These are phyloP conservation scores for Stemphylium lycopersici DNA, from an alignment of 2,329 filamentous ascomycete genomes.

Conservation along the genomic window DNA sequence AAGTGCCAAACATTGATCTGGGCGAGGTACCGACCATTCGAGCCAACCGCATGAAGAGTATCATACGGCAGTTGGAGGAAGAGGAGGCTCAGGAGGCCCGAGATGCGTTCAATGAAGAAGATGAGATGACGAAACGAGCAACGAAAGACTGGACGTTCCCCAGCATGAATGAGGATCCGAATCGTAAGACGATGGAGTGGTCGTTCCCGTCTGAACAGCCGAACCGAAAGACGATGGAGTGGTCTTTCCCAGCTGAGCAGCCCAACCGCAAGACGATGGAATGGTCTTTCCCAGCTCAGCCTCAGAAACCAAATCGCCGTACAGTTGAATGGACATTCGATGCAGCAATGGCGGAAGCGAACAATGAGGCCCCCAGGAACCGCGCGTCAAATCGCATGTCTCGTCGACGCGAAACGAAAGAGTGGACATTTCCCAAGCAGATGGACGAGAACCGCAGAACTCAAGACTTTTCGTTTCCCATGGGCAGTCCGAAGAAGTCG, in stretches of 20 bases:
- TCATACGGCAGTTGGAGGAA: conserved; percentile 51
- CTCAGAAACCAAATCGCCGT: conserved; percentile 48
- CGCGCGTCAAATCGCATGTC: conserved; percentile 39
- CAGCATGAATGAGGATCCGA: conserved; percentile 44
- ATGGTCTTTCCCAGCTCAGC: conserved; percentile 57
- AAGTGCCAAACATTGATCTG: conserved; percentile 51
- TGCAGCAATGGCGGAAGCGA: conserved; percentile 50
- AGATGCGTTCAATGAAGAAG: conserved; percentile 35
- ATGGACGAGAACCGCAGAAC: conserved; percentile 39
- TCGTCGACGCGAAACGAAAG: conserved; percentile 42
- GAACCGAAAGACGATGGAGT: conserved; percentile 54
- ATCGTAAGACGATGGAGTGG: conserved; percentile 61
- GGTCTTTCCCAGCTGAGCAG: conserved; percentile 52
- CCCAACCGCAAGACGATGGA: conserved; percentile 55
- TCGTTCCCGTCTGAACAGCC: conserved; percentile 53
- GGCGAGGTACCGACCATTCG: conserved; percentile 62
- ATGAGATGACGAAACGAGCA: conserved; percentile 44
- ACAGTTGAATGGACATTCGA: conserved; percentile 58
- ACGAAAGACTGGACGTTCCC: conserved; percentile 64
- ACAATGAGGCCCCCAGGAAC: conserved; percentile 39
- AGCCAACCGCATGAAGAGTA: conserved; percentile 59
- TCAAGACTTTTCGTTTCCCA: conserved; percentile 45
- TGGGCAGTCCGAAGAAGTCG: conserved; percentile 30
- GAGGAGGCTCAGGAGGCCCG: conserved; percentile 44
- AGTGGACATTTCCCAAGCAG: conserved; percentile 35